Evolutionary conservation across 2,329 filamentous ascomycete species (phyloP).

Genomic region (Escovopsis sp.): DNA sequence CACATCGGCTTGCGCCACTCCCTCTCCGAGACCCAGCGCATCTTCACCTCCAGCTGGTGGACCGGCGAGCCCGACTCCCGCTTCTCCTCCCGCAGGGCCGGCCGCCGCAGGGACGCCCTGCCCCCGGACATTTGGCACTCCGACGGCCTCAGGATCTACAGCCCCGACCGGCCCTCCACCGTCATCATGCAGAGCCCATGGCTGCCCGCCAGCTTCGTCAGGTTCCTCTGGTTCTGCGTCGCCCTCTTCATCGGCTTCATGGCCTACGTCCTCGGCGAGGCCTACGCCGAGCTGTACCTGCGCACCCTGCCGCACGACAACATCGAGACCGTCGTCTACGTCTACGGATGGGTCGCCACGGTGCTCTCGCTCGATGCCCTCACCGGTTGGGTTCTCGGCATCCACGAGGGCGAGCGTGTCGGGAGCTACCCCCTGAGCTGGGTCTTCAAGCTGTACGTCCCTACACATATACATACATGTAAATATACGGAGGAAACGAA

Average conservation of each 20-base stretch:
- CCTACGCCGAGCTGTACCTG: conserved; percentile 53
- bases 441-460: conserved; percentile 51
- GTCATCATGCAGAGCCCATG: conserved; percentile 35
- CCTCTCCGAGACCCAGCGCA: conserved; percentile 50
- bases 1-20: conserved; percentile 45
- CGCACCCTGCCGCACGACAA: conserved; percentile 51
- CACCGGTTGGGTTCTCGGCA: conserved; percentile 52
- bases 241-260: conserved; percentile 46
- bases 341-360: conserved; percentile 54
- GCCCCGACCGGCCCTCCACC: conserved; percentile 12
- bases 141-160: conserved; percentile 14
- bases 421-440: conserved; percentile 56
- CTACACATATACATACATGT: background rate
- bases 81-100: conserved; percentile 23
- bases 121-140: conserved; percentile 23
- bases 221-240: conserved; percentile 55
- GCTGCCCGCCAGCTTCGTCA: conserved; percentile 51
- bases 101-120: conserved; percentile 25
- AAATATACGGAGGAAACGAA: background rate
- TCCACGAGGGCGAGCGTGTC: conserved; percentile 48
- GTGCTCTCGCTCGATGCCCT: conserved; percentile 49
- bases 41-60: conserved; percentile 53
- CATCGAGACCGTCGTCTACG: conserved; percentile 51
- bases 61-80: conserved; percentile 39
- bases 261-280: conserved; percentile 52